Base-by-base conservation (phyloP, 2,329 filamentous ascomycete species). In the Fusarium devonianum region DNA sequence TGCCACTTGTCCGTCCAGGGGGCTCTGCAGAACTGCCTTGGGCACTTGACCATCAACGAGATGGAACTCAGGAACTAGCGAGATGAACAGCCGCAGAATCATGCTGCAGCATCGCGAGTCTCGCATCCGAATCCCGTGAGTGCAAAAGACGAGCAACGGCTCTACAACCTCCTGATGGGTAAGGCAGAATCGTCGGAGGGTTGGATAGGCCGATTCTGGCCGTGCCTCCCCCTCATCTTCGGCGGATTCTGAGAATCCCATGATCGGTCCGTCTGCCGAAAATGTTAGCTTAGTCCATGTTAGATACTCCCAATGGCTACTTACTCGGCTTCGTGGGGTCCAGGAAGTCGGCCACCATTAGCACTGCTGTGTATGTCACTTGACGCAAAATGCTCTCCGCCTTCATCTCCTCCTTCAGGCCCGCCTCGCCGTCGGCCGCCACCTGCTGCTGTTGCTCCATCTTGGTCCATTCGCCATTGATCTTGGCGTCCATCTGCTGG, bases 391-490 rank as follows among this genome's bases (percentile, higher is more conserved):
- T 95, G 67, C 93, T 97, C 71, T 99, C 94, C 6, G 90, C 87
- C 73, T 97, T 96, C 94, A 99, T 99, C 74, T 99, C 94, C 61
- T 97, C 92, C 1, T 89, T 90, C 42, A 99, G 75, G 51, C 67
- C 72, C n/a, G 90, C 89, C 45, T 92, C 90, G 14, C 87, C 86
- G 4, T 86, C 86, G 2, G 86, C 81, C 30, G 82, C 81, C 10
- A 85, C 75, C 14, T 75, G 76, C 60, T 88, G 81, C 56, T 84
- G 76, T 56, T 81, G 75, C 67, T 86, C 83, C 49, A 97, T 84
- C 58, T 84, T 84, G 53, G 87, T 84, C 94, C 94, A 99, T 69
- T 97, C 93, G 0, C 82, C 79, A 23, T 85, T 89, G 56, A 97
- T 89, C 73, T 97, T 97, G 29, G 80, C 77, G 67, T 97, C 91